Base-by-base conservation (phyloP, 2,329 filamentous ascomycete genomes). In the Hypoxylon sp. region DNA sequence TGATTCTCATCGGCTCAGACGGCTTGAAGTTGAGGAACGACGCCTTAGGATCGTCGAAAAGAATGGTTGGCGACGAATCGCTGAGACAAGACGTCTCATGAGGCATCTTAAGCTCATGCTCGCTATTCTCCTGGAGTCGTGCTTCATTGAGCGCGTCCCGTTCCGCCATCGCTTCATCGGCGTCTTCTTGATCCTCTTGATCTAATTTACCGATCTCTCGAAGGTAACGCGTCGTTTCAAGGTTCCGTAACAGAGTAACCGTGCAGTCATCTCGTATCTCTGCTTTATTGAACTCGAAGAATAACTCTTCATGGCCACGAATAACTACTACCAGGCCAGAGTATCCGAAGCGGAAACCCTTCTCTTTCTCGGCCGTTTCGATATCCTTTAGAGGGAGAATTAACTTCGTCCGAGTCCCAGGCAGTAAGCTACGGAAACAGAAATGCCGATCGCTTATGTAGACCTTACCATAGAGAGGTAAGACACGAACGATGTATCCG, bases 391-490 rank as follows among this genome's bases (percentile, higher is more conserved):
- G 85, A 0, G 96, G 95, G 0, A 98, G 85, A 59, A 98, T 94
- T 72, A 98, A 84, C 81, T 98, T 98, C 0, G 95, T 98, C 62
- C 94, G 90, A 2, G 94, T 97, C 0, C 94, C 94, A 0, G 93
- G 94, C 37, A 98, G 84, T 57, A 98, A 83, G 77, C 94, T 98
- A 63, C 96, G 92, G 81, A 97, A 99, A 82, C 96, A 99, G 71
- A 98, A 93, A 64, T 91, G 92, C 22, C 89, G 88, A 72, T 94
- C 90, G 77, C 96, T 94, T 72, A 98, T 91, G 80, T 99, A 99
- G 35, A 98, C 92, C 81, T 98, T 99, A 74, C 96, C 96, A 75
- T 98, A 98, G 1, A 98, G 85, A 2, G 96, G 96, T 31, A 98
- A 81, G 0, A 97, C 93, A 2, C 94, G 90, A 73, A 97, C 90